Conservation (phyloP, 2,329 filamentous ascomycete genomes). For the Calycina herbarum region DNA sequence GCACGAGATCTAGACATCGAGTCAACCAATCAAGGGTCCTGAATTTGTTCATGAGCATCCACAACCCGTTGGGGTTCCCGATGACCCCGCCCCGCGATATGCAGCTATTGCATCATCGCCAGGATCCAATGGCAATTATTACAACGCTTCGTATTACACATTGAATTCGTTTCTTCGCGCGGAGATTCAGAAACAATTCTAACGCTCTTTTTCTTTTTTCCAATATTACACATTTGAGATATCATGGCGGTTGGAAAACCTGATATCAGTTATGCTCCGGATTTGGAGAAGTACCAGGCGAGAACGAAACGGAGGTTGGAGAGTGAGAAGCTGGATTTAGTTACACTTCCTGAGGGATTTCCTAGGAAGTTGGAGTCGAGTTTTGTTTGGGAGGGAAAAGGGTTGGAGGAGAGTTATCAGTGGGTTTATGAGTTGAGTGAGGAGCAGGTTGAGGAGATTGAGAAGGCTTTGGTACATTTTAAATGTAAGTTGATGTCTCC, state of each 20-base stretch:
- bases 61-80: not conserved
- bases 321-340: constrained; percentile 42
- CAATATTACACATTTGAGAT: not conserved
- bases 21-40: not conserved
- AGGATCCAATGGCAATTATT: not conserved
- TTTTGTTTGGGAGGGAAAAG: constrained; percentile 58
- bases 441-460: constrained; percentile 51
- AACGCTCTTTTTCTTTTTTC: not conserved
- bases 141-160: constrained; percentile 5
- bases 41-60: not conserved
- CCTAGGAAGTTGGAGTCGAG: constrained; percentile 49
- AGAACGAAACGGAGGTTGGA: constrained; percentile 48
- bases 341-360: constrained; percentile 49
- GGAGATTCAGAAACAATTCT: not conserved
- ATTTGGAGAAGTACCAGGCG: constrained; percentile 53
- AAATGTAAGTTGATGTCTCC: constrained; percentile 32
- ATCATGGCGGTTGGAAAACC: constrained; percentile 41
- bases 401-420: constrained; percentile 48
- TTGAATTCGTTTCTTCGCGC: not conserved
- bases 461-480: constrained; percentile 42
- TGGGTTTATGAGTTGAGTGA: constrained; percentile 53
- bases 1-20: not conserved
- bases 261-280: constrained; percentile 58
- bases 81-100: not conserved
- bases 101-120: constrained; percentile 1